Evolutionary conservation across 1,284 basidiomycete species (phyloP).

Genomic region (Sporisorium exsertum): DNA sequence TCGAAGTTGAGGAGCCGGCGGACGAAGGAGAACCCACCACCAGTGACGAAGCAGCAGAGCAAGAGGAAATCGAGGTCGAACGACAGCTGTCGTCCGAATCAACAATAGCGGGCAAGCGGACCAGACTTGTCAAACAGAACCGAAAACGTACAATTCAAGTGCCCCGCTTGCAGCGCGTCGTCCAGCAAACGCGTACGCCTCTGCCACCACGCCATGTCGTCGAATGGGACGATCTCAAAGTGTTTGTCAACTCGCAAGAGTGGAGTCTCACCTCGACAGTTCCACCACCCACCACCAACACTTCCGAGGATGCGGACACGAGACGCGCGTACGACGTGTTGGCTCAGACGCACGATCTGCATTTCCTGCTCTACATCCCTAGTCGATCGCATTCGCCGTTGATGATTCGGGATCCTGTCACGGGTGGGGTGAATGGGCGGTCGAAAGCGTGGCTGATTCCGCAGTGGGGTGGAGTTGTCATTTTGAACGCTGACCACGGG

Average conservation of each 20-base stretch:
- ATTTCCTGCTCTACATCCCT: slow-evolving; percentile 92
- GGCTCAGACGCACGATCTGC: slow-evolving; percentile 76
- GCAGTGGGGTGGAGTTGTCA: slow-evolving; percentile 91
- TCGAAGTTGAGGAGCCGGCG: slow-evolving; percentile 5
- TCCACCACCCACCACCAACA: slow-evolving; percentile 13
- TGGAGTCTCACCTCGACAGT: slow-evolving; percentile 77
- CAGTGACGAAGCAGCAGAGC: slow-evolving; percentile 5
- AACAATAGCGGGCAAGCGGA: not conserved
- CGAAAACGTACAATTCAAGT: slow-evolving; percentile 30
- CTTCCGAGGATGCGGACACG: not conserved
- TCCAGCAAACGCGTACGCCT: slow-evolving; percentile 11
- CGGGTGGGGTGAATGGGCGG: slow-evolving; percentile 8
- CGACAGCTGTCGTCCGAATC: not conserved
- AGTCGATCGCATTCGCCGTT: slow-evolving; percentile 79
- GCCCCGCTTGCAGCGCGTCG: slow-evolving; percentile 9
- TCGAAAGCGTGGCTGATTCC: slow-evolving; percentile 83
- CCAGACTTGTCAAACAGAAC: slow-evolving; percentile 12
- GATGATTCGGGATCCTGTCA: slow-evolving; percentile 74
- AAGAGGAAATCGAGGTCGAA: slow-evolving; percentile 13
- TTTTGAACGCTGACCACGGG: slow-evolving; percentile 74
- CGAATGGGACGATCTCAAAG: slow-evolving; percentile 62
- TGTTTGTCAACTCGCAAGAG: slow-evolving; percentile 93
- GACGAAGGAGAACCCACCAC: not conserved
- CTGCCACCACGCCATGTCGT: slow-evolving; percentile 36
- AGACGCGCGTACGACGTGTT: slow-evolving; percentile 28